phyloP scores from a whole-genome alignment of 805 yeast species.

The Zygosaccharomyces lentus region DNA sequence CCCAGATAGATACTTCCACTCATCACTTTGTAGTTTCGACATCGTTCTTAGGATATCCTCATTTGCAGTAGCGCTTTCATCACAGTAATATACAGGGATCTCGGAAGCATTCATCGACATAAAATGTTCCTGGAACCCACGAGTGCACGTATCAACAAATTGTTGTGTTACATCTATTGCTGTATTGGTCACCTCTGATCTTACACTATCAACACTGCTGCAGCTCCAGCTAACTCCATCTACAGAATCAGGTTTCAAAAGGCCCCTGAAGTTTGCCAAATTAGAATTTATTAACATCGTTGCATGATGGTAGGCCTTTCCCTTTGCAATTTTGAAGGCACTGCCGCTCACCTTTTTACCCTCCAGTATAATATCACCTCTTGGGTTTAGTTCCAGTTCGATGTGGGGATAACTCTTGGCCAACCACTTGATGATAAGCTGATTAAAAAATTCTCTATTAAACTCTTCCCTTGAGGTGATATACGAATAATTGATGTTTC shows the following conservation, averaged over 20 bases:
- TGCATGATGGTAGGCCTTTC: constrained; percentile 90
- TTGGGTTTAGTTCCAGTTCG: constrained; percentile 50
- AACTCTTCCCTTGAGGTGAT: constrained; percentile 67
- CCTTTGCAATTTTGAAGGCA: constrained; percentile 80
- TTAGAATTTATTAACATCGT: constrained; percentile 80
- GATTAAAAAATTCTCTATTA: constrained; percentile 51
- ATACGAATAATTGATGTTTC: constrained; percentile 82
- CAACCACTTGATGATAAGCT: constrained; percentile 41
- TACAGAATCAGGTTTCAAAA: constrained; percentile 48
- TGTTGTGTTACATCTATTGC: constrained; percentile 39
- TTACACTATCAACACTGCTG: constrained; percentile 68
- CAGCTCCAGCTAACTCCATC: constrained; percentile 44
- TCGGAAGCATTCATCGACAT: constrained; percentile 19
- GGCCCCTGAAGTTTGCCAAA: constrained; percentile 52
- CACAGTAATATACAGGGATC: constrained; percentile 29
- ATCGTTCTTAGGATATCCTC: constrained; percentile 41
- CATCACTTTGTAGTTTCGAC: constrained; percentile 50
- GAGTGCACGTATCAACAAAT: constrained; percentile 28
- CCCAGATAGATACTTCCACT: constrained; percentile 73
- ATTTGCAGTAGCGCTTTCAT: constrained; percentile 30
- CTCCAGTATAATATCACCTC: constrained; percentile 73
- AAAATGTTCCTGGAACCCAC: constrained; percentile 24
- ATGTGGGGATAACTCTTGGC: constrained; percentile 9
- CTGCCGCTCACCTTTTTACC: constrained; percentile 79
- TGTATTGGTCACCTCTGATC: constrained; percentile 72